Evolutionary conservation across 2,329 filamentous ascomycete species (phyloP).

Genomic region (Knufia fluminis): DNA sequence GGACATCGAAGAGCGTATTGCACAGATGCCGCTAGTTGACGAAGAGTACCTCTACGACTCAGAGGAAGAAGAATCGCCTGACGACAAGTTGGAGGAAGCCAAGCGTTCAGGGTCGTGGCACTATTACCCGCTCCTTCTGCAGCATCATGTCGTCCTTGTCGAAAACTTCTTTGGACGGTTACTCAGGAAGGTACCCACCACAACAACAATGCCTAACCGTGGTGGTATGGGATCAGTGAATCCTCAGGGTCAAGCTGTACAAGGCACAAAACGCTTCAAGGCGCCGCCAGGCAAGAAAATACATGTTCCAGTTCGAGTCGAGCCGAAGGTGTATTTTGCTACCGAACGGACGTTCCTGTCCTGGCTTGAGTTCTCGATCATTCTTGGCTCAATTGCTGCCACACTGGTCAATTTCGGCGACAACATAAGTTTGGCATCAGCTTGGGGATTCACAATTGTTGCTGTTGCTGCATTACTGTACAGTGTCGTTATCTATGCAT

Average conservation of each 20-base stretch:
- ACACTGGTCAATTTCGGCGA: conserved; percentile 74
- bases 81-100: conserved; percentile 66
- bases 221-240: conserved; percentile 30
- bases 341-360: conserved; percentile 92
- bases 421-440: conserved; percentile 55
- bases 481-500: conserved; percentile 73
- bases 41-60: conserved; percentile 77
- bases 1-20: conserved; percentile 79
- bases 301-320: conserved; percentile 88
- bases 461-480: conserved; percentile 74
- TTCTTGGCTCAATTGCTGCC: conserved; percentile 78
- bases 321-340: conserved; percentile 96
- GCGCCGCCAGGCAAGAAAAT: conserved; percentile 57
- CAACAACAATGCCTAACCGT: conserved; percentile 37
- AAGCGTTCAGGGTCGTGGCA: conserved; percentile 65
- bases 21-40: conserved; percentile 46
- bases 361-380: conserved; percentile 96
- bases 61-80: conserved; percentile 52
- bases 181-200: conserved; percentile 46
- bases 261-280: conserved; percentile 45
- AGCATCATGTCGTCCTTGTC: conserved; percentile 41
- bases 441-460: conserved; percentile 72
- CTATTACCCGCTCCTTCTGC: conserved; percentile 50
- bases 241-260: conserved; percentile 34
- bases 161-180: conserved; percentile 37